Evolutionary conservation across 208 protist genomes (phyloP), one percentile per base, ranked within the genome.

Genomic region (Leishmania amazonensis): DNA sequence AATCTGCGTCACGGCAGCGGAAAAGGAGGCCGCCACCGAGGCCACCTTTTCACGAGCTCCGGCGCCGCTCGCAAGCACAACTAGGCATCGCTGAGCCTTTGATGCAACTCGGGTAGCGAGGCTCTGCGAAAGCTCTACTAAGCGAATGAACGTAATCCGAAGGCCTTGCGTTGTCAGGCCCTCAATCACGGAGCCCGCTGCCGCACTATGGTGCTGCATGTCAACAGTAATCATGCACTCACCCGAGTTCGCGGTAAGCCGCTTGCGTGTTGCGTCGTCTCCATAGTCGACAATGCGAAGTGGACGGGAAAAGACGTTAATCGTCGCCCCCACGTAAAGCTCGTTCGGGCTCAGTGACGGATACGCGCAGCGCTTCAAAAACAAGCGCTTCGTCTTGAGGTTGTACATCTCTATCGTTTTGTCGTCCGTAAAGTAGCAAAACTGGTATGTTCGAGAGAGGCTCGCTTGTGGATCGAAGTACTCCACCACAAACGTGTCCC

Each of bases 341-440:
- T 99, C 95, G 35, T 91, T 91, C 31, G 89, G 76, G 24, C 72
- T 86, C 47, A 99, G 79, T 7, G 89, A 91, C 1, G 93, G 93
- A 83, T 98, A 99, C 17, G 89, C 84, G 80, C 93, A 97, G 0
- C 96, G 90, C 83, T 99, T 99, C 73, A 99, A 86, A 88, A 99
- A 99, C 38, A 96, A 83, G 24, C 94, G 88, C 75, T 94, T 95
- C 49, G 91, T 97, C 85, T 98, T 98, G 58, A 97, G 75, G 83
- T 99, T 95, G 88, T 95, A 96, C 97, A 99, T 99, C 84, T 99
- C 98, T 79, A 99, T 95, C 13, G 97, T 97, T 60, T 95, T 85
- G 80, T 99, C 95, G 21, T 91, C 88, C 2, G 88, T 78, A 83
- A 93, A 97, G 86, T 97, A 99, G 64, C 98, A 80, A n/a, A 99